Evolutionary conservation across 306 rosid species (phyloP).

Genomic region (Phaseolus lunatus): DNA sequence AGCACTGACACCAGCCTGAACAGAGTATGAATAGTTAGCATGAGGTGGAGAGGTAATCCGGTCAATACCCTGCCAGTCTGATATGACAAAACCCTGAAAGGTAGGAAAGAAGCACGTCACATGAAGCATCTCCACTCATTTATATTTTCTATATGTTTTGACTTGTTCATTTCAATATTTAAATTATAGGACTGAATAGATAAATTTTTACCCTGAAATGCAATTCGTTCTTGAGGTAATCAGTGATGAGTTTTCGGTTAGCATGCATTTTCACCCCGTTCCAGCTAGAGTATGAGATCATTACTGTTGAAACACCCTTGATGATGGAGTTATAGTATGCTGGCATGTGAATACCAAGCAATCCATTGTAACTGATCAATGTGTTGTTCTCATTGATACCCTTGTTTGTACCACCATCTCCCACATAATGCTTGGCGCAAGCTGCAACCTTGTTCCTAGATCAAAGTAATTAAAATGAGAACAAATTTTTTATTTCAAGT

Average conservation of each 20-base stretch:
- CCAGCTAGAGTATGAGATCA: slow-evolving; percentile 60
- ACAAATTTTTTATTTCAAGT: slow-evolving; percentile 12
- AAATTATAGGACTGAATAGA: not conserved
- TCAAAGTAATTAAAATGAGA: slow-evolving; percentile 34
- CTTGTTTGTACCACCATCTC: slow-evolving; percentile 92
- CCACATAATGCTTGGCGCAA: slow-evolving; percentile 93
- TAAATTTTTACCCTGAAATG: slow-evolving; percentile 48
- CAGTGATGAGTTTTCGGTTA: slow-evolving; percentile 48
- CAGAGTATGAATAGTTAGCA: slow-evolving; percentile 55
- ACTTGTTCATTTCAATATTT: not conserved
- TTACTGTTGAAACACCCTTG: slow-evolving; percentile 56
- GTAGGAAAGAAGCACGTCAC: slow-evolving; percentile 7
- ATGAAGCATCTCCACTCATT: slow-evolving; percentile 9
- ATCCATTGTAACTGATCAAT: slow-evolving; percentile 57
- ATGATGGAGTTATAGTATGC: slow-evolving; percentile 53
- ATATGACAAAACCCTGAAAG: slow-evolving; percentile 57
- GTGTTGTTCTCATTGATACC: slow-evolving; percentile 96
- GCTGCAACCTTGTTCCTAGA: slow-evolving; percentile 89
- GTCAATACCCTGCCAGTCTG: slow-evolving; percentile 59
- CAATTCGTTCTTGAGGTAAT: slow-evolving; percentile 52
- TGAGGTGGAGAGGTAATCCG: slow-evolving; percentile 54
- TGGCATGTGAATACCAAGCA: slow-evolving; percentile 59
- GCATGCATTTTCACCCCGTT: slow-evolving; percentile 58
- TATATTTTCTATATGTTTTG: not conserved
- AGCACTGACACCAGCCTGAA: slow-evolving; percentile 49